Percentiles rank a stretch among this genome's conserved stretches.
Conservation (phyloP, 495 filamentous ascomycete species). For the Penicillium lagena region DNA sequence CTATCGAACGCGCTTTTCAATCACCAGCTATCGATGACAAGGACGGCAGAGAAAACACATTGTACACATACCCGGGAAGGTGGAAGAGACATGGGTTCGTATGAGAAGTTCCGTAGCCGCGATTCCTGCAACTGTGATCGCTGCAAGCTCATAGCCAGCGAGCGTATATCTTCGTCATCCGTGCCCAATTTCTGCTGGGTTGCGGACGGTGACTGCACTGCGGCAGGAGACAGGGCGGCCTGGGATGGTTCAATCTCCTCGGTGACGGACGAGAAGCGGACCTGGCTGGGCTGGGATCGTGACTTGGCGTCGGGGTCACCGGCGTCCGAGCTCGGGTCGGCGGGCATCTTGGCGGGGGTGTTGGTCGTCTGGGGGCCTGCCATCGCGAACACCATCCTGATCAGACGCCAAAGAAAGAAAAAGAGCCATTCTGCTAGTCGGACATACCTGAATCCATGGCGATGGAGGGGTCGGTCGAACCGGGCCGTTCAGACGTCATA, state of each 20-base stretch:
- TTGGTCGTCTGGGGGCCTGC: constrained; percentile 15
- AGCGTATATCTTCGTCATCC: constrained; percentile 57
- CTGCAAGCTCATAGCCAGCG: constrained; percentile 65
- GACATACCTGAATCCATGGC: constrained; percentile 31
- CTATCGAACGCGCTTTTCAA: neutral
- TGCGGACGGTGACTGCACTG: constrained; percentile 16
- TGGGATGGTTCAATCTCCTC: constrained; percentile 61
- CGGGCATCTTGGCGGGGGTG: constrained; percentile 18
- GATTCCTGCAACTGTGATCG: constrained; percentile 69
- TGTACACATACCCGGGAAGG: constrained; percentile 65
- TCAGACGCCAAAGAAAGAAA: no score
- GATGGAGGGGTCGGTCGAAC: constrained; percentile 19
- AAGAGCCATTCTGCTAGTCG: constrained; percentile 1
- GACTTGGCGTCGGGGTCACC: constrained; percentile 27
- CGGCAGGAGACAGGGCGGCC: constrained; percentile 24
- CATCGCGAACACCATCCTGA: no score
- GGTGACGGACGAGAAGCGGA: constrained; percentile 76
- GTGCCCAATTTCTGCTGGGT: constrained; percentile 22
- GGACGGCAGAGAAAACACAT: neutral
- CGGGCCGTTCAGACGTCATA: constrained; percentile 40
- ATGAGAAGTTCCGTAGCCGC: constrained; percentile 77
- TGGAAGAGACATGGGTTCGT: constrained; percentile 84
- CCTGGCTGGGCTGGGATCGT: constrained; percentile 39
- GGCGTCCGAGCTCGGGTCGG: constrained; percentile 16
- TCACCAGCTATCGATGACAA: neutral